Evolutionary conservation across 805 yeast species (phyloP), one percentile per base, ranked within the genome.

Genomic region (Schwanniomyces pseudopolymorphus): DNA sequence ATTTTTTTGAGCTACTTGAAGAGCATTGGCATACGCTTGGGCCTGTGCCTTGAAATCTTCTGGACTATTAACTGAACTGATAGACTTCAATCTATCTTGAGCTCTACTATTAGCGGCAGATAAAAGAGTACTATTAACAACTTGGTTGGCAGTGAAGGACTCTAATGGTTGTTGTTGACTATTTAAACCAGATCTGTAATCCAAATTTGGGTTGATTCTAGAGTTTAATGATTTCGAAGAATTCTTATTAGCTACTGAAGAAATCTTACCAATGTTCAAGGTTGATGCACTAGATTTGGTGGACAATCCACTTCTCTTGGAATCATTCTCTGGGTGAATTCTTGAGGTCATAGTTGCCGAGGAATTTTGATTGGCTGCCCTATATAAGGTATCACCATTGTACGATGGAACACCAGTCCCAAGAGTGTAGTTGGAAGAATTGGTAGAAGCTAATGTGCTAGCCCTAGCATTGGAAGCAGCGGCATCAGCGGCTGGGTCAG

Each of bases 1-100:
- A 57, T 82, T 81, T 51, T 79, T 78, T 61, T 86, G 87, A 2
- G 97, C 97, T 51, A 87, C 69, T 25, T 84, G 83, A 44, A 85
- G 75, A 2, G 97, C 97, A 52, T 79, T 78, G 52, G 81, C 81
- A 69, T 89, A 89, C 60, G 71, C 77, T 39, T 78, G 81, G 14
- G 80, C 80, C 64, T 61, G 76, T 54, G 55, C 72, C 63, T 53
- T 72, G 63, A 61, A 74, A 54, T 60, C 69, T 36, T 50, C 55
- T 5, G 67, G 65, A 20, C 52, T 41, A 3, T 58, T 47, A n/a
- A 57, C 51, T n/a, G 58, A 50, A 40, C 57, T 59, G 44, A 72
- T 49, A 2, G 69, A 52, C 42, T 63, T 54, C 50, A 73, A 60
- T 39, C 75, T 61, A 42, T 67, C 69, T 49, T 70, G 60, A 9